phyloP scores from a whole-genome alignment of 2,329 filamentous ascomycete genomes.

The Aspergillus neotritici region DNA sequence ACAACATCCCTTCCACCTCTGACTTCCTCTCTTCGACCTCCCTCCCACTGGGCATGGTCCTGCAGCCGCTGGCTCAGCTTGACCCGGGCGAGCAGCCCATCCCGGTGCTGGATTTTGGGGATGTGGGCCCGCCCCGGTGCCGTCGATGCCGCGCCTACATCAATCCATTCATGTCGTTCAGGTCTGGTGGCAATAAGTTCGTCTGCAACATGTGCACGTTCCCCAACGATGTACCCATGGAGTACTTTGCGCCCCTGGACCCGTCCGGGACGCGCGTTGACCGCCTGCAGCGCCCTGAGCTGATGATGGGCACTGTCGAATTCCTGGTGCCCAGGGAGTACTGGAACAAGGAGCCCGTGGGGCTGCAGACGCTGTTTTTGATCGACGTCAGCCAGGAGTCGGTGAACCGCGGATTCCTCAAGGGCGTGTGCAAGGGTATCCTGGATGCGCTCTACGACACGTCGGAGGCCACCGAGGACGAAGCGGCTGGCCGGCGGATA shows the following conservation, averaged over 20 bases:
- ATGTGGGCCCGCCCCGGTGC: slow-evolving; percentile 82
- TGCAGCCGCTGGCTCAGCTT: slow-evolving; percentile 80
- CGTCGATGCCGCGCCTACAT: slow-evolving; percentile 92
- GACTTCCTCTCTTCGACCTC: slow-evolving; percentile 76
- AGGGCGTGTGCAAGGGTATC: slow-evolving; percentile 86
- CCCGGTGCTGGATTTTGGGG: slow-evolving; percentile 91
- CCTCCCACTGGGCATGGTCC: slow-evolving; percentile 75
- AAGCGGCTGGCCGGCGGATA: slow-evolving; percentile 51
- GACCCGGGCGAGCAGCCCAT: slow-evolving; percentile 81
- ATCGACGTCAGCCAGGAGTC: slow-evolving; percentile 92
- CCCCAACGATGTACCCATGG: slow-evolving; percentile 84
- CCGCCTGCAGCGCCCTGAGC: slow-evolving; percentile 79
- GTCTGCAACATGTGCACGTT: slow-evolving; percentile 98
- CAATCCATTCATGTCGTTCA: slow-evolving; percentile 98
- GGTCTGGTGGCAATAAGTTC: slow-evolving; percentile 88
- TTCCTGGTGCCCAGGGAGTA: slow-evolving; percentile 98
- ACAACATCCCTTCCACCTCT: slow-evolving; percentile 78
- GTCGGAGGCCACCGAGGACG: slow-evolving; percentile 50
- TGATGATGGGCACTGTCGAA: slow-evolving; percentile 88
- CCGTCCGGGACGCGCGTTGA: slow-evolving; percentile 83
- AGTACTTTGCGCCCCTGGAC: slow-evolving; percentile 90
- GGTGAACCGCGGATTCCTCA: slow-evolving; percentile 82
- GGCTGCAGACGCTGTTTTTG: slow-evolving; percentile 80
- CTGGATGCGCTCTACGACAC: slow-evolving; percentile 74
- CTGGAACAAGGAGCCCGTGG: slow-evolving; percentile 90